Percentiles rank a stretch among this genome's conserved stretches.
phyloP scores from a whole-genome alignment of 2,329 filamentous ascomycete species.

The Diaporthe nobilis region DNA sequence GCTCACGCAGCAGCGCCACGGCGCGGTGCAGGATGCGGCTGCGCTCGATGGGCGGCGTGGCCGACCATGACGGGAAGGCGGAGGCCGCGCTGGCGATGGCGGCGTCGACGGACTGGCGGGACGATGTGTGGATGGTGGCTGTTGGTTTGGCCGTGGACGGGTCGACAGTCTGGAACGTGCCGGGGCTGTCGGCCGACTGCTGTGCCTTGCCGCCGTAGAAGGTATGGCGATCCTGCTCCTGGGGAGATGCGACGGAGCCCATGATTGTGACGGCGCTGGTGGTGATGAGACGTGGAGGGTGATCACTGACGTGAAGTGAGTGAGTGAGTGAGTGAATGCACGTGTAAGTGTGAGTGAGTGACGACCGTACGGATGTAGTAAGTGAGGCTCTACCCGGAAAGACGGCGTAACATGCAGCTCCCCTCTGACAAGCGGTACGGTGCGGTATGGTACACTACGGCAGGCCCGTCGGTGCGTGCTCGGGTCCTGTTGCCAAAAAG shows the following conservation, averaged over 20 bases:
- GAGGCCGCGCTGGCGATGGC: conserved; percentile 78
- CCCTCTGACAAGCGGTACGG: conserved; percentile 3
- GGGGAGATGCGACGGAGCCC: conserved; percentile 34
- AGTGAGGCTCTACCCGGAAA: conserved; percentile 17
- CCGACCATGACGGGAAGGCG: conserved; percentile 83
- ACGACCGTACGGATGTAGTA: background rate
- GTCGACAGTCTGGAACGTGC: conserved; percentile 80
- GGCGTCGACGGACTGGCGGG: conserved; percentile 76
- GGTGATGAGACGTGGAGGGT: background rate
- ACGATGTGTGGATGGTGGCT: conserved; percentile 80
- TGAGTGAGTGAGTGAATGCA: background rate
- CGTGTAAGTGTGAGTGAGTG: background rate
- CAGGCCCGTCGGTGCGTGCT: background rate
- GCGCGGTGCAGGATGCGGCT: conserved; percentile 84
- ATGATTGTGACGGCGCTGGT: conserved; percentile 6
- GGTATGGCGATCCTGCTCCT: conserved; percentile 67
- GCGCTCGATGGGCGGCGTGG: conserved; percentile 80
- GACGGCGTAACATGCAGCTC: conserved; percentile 8
- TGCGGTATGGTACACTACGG: conserved; percentile 1
- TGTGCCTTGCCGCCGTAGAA: conserved; percentile 83
- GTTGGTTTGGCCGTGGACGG: conserved; percentile 79
- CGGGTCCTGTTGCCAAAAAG: conserved; percentile 24
- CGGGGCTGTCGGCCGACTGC: conserved; percentile 68
- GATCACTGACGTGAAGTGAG: background rate
- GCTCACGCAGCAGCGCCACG: conserved; percentile 78